Evolutionary conservation across 2,329 filamentous ascomycete genomes (phyloP).

Genomic region (Epicoccum nigrum): DNA sequence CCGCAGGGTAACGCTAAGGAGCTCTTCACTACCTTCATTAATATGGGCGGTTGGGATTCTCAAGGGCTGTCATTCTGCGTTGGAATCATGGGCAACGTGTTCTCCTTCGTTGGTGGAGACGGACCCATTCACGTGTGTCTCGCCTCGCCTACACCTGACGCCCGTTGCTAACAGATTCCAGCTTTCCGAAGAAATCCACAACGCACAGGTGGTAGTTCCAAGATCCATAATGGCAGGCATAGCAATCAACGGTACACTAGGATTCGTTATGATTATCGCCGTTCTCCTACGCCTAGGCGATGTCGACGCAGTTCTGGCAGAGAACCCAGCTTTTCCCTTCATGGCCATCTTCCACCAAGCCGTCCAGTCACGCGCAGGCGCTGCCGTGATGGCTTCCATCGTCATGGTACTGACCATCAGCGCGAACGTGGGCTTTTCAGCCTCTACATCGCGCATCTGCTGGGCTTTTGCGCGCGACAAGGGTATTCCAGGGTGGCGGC

Average conservation of each 20-base stretch:
- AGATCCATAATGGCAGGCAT: constrained; percentile 47
- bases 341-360: constrained; percentile 56
- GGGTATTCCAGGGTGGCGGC: constrained; percentile 48
- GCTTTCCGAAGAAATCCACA: constrained; percentile 39
- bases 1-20: constrained; percentile 46
- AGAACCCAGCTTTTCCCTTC: constrained; percentile 51
- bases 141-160: too few species aligned
- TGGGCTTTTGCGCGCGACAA: constrained; percentile 51
- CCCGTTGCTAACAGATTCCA: constrained; percentile 23
- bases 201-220: constrained; percentile 40
- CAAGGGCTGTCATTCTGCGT: constrained; percentile 52
- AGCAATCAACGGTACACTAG: constrained; percentile 47
- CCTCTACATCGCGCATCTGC: constrained; percentile 46
- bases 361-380: constrained; percentile 39
- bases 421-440: constrained; percentile 44
- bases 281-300: constrained; percentile 44
- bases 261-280: constrained; percentile 40
- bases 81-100: constrained; percentile 45
- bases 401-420: constrained; percentile 42
- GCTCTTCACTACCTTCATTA: constrained; percentile 55
- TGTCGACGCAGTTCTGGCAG: constrained; percentile 36
- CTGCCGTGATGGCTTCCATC: constrained; percentile 52
- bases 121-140: constrained; percentile 45
- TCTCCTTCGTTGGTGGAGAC: constrained; percentile 47
- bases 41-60: constrained; percentile 52